Evolutionary conservation across 768 basidiomycete genomes (phyloP), one percentile per base, ranked within the genome.

Genomic region (Tulasnella sp.): DNA sequence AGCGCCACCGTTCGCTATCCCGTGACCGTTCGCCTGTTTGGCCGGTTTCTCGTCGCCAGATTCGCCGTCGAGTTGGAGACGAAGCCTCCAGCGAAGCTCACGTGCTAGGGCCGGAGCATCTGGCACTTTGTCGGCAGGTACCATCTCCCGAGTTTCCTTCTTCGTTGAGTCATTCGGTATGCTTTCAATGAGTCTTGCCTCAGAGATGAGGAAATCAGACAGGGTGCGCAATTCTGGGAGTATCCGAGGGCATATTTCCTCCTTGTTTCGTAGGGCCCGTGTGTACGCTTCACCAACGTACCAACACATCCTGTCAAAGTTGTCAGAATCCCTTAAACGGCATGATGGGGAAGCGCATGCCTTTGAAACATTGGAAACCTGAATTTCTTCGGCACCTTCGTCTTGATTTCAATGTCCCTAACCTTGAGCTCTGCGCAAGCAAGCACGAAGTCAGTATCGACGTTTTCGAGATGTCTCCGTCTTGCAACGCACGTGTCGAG

Each of bases 301-400:
- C 95, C 94, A 96, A 80, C 93, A 94, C 26, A 97, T 87, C 84
- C 94, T 96, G 79, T 51, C 37, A n/a, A 7, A 20, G 51, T 7
- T 32, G 35, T 48, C 73, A 77, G n/a, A 2, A 44, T 4, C 46
- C 77, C 23, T 78, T n/a, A 3, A 20, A 67, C 42, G 10, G 37
- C 29, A 74, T 70, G 61, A 80, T 77, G 40, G 74, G 70, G 81
- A 79, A 80, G 1, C 16, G 77, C 82, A 83, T 82, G 93, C 93
- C 88, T 91, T 77, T 91, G 86, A 81, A 96, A 94, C 83, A 91
- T 86, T 0, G 95, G 95, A 82, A 94, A 96, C 67, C 93, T 88
- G 83, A 95, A 96, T 83, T 93, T 93, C 84, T 93, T 95, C 0
- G 97, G 96, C 0, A 98, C 97, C 77, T 93, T 92, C 0, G 96